These are phyloP conservation scores for Ogataea paradorogensis DNA, from an alignment of 805 yeast genomes.

Conservation along the genomic window DNA sequence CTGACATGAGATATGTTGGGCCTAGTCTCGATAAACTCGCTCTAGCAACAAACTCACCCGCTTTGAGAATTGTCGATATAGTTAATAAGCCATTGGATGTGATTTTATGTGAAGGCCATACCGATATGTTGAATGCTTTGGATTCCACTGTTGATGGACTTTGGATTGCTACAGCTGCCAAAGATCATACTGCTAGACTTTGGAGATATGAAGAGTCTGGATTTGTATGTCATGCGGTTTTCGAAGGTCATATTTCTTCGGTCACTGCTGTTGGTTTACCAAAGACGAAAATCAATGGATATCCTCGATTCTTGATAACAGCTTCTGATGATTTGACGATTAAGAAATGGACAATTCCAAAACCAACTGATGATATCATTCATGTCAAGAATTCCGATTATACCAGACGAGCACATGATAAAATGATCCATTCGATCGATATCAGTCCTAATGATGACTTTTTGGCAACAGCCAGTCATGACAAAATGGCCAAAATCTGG, in stretches of 20 bases:
- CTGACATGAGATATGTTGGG: conserved; percentile 80
- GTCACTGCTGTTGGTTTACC: conserved; percentile 82
- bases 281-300: conserved; percentile 38
- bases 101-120: conserved; percentile 72
- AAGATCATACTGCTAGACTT: conserved; percentile 79
- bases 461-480: conserved; percentile 93
- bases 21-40: conserved; percentile 60
- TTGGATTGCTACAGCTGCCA: conserved; percentile 92
- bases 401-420: conserved; percentile 95
- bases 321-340: conserved; percentile 84
- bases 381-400: conserved; percentile 65
- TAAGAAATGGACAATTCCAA: conserved; percentile 79
- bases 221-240: conserved; percentile 53
- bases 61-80: conserved; percentile 71
- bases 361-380: conserved; percentile 25
- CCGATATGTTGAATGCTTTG: conserved; percentile 76
- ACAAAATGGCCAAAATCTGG: conserved; percentile 90
- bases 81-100: conserved; percentile 56
- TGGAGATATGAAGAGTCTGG: conserved; percentile 60
- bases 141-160: conserved; percentile 76
- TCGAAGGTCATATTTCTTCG: conserved; percentile 84
- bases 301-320: conserved; percentile 73
- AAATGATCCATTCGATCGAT: conserved; percentile 88
- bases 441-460: conserved; percentile 85
- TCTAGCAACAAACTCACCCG: conserved; percentile 91